Evolutionary conservation across 371 early-diverging fungal genomes (phyloP), one percentile per base, ranked within the genome.

Genomic region (Synchytrium microbalum): DNA sequence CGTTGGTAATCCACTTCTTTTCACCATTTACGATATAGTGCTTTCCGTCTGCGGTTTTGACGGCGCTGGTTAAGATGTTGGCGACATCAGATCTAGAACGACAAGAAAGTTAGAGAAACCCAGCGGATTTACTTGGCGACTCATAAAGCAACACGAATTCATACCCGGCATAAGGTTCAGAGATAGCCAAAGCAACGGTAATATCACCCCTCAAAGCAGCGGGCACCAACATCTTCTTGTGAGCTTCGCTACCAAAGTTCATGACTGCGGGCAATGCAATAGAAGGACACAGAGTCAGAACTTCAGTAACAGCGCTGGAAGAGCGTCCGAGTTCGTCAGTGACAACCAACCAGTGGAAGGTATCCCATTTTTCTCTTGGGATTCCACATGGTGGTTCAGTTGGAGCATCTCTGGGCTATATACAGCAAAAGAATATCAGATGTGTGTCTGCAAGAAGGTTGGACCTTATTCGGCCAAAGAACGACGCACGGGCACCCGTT

Each of bases 201-300:
- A 75, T 76, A 60, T 70, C 63, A 28, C 79, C 79, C 19, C 66
- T 63, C 31, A 79, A 59, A 14, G 76, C 68, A 51, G 60, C 62
- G 0, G 64, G 55, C 23, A 73, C 66, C 16, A 79, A 66, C 26
- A 52, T 54, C 23, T 75, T 63, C 58, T 69, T 61, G 66, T 76
- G 58, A 3, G 67, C 64, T 54, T 62, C 60, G 33, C 64, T 65
- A 54, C 73, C 77, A 73, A 79, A 79, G 64, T 74, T 64, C 62
- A 77, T 59, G 27, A 88, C 74, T 5, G 89, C 85, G 8, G 89
- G 89, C 1, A 85, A 72, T 23, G 14, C 51, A 51, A 51, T 51
- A 14, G 30, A 80, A 79, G 53, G 81, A 81, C 28, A 73, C 68
- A 69, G 79, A 69, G 61, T 81, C 81, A 52, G 73, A 76, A 10